phyloP scores from a whole-genome alignment of 192 early-diverging fungal genomes.

The Lobosporangium transversale region DNA sequence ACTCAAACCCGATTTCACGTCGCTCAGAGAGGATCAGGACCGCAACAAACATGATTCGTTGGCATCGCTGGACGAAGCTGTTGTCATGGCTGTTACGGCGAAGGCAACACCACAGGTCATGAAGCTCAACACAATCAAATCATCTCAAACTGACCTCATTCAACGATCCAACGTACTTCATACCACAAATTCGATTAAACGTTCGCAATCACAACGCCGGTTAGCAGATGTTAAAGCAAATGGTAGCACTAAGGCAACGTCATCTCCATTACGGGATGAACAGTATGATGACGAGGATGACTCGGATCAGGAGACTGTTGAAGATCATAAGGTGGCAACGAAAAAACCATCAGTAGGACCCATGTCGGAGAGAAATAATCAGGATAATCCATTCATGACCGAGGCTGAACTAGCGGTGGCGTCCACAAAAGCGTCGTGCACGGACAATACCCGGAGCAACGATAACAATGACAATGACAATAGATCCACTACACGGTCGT shows the following conservation, averaged over 20 bases:
- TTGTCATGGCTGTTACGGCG: conserved; percentile 47
- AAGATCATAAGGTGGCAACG: not conserved
- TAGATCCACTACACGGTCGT: conserved; percentile 10
- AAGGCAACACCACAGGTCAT: conserved; percentile 51
- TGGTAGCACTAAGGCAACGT: conserved; percentile 3
- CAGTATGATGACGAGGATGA: not conserved
- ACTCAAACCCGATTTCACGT: conserved; percentile 12
- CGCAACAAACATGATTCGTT: conserved; percentile 41
- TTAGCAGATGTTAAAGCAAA: conserved; percentile 9
- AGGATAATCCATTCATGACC: conserved; percentile 33
- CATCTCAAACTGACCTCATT: conserved; percentile 37
- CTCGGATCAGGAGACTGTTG: conserved; percentile 7
- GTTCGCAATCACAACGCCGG: conserved; percentile 32
- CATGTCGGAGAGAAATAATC: not conserved
- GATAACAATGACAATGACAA: not conserved
- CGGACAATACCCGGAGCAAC: conserved; percentile 1
- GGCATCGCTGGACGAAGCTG: conserved; percentile 42
- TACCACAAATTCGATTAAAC: conserved; percentile 45
- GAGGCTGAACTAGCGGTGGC: conserved; percentile 3
- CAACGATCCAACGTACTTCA: conserved; percentile 47
- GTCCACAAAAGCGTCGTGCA: not conserved
- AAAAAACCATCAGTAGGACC: not conserved
- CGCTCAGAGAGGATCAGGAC: conserved; percentile 14
- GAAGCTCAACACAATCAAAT: conserved; percentile 40
- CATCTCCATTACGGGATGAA: conserved; percentile 7